Conservation (phyloP, 2,329 filamentous ascomycete species). For the Teratosphaeria epicoccoides region DNA sequence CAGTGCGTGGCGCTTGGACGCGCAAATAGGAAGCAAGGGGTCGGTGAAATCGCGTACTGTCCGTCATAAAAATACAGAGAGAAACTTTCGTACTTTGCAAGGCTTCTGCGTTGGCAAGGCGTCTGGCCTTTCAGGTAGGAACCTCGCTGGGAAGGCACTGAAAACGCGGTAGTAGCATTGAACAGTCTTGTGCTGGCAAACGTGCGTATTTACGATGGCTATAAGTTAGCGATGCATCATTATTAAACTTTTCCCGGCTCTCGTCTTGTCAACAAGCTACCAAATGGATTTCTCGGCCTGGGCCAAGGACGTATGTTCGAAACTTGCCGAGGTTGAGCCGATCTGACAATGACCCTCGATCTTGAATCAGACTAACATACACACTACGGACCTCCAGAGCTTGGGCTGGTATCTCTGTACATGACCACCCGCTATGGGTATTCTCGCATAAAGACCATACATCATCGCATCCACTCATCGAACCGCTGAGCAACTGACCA, state of each 20-base stretch:
- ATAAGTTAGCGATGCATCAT: background rate
- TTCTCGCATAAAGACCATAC: background rate
- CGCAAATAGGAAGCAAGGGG: background rate
- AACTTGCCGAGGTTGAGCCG: background rate
- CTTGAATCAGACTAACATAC: no score
- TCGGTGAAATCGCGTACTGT: no score
- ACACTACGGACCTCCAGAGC: background rate
- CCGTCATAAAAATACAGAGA: no score
- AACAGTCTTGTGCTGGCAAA: background rate
- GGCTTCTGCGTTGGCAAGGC: background rate
- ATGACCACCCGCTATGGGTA: background rate
- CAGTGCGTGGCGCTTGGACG: background rate
- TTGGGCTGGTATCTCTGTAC: background rate
- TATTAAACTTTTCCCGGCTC: background rate
- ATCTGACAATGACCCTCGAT: background rate
- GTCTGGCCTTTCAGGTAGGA: background rate
- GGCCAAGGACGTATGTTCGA: no score
- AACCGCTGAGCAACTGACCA: background rate
- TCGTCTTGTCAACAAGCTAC: background rate
- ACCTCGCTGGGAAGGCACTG: background rate
- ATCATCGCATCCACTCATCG: background rate
- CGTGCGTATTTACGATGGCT: background rate
- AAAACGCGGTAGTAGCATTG: background rate
- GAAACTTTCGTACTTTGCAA: no score
- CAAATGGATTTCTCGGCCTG: no score